A percentile compares a stretch with the other conserved stretches of the same genome.
These are phyloP conservation scores for Actinomucor elegans DNA, from an alignment of 371 early-diverging fungal genomes.

Conservation along the genomic window DNA sequence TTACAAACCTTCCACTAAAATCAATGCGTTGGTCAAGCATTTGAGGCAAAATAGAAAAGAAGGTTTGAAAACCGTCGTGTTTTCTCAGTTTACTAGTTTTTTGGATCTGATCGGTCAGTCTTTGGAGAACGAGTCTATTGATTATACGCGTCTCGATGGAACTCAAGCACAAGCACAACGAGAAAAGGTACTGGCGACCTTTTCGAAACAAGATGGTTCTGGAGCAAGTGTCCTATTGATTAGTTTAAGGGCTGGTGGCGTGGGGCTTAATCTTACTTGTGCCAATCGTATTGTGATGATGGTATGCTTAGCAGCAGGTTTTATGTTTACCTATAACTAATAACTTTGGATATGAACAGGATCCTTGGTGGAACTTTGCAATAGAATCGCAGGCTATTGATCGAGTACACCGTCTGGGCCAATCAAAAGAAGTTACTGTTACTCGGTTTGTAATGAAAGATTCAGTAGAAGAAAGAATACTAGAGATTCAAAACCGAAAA, in stretches of 20 bases:
- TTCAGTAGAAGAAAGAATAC: slow-evolving; percentile 69
- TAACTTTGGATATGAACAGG: slow-evolving; percentile 35
- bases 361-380: slow-evolving; percentile 86
- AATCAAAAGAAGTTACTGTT: slow-evolving; percentile 59
- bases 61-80: slow-evolving; percentile 66
- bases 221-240: slow-evolving; percentile 68
- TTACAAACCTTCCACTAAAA: slow-evolving; percentile 62
- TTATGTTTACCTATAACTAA: neutral
- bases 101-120: slow-evolving; percentile 68
- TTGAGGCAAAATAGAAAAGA: slow-evolving; percentile 38
- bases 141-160: slow-evolving; percentile 71
- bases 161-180: slow-evolving; percentile 62
- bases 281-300: slow-evolving; percentile 74
- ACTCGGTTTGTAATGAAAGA: slow-evolving; percentile 58
- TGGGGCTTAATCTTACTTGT: slow-evolving; percentile 85
- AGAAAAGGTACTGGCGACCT: slow-evolving; percentile 54
- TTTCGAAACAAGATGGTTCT: slow-evolving; percentile 43
- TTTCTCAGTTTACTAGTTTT: slow-evolving; percentile 84
- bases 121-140: slow-evolving; percentile 50
- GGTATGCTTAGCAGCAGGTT: slow-evolving; percentile 32
- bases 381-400: slow-evolving; percentile 89
- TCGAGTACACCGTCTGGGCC: slow-evolving; percentile 85
- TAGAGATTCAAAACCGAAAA: slow-evolving; percentile 60
- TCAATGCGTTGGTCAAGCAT: slow-evolving; percentile 56
- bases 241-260: slow-evolving; percentile 85